phyloP scores from a whole-genome alignment of 2,329 filamentous ascomycete genomes.

The Colletotrichum gloeosporioides region DNA sequence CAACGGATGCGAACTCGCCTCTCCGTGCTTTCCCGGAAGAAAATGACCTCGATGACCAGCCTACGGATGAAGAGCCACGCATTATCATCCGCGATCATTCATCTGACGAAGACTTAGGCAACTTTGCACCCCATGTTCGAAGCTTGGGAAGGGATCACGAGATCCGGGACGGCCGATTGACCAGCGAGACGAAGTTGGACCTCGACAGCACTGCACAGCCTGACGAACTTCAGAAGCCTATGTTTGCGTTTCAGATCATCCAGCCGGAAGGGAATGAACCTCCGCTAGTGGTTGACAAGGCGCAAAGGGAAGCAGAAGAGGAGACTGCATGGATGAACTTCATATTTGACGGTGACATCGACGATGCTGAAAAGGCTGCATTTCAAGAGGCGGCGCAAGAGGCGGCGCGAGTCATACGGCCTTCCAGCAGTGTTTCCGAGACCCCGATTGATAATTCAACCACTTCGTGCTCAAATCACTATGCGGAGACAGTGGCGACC shows the following conservation, averaged over 20 bases:
- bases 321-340: slow-evolving; percentile 13
- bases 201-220: not conserved
- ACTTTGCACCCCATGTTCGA: not conserved
- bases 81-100: not conserved
- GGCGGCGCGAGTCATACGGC: not conserved
- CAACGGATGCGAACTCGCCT: not conserved
- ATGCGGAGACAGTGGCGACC: not conserved
- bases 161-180: not conserved
- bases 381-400: slow-evolving; percentile 8
- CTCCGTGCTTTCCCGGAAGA: not conserved
- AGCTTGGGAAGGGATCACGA: not conserved
- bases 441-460: no score
- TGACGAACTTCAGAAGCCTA: not conserved
- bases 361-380: not conserved
- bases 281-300: not conserved
- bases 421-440: not conserved
- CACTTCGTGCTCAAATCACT: not conserved
- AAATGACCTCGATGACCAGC: not conserved
- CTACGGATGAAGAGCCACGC: not conserved
- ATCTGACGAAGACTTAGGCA: not conserved
- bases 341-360: slow-evolving; percentile 1
- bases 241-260: not conserved
- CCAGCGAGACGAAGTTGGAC: not conserved
- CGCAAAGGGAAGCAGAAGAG: not conserved
- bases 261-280: not conserved